Conservation (phyloP, 108 stramenopile genomes). For the Stephanodiscus minutulus region DNA sequence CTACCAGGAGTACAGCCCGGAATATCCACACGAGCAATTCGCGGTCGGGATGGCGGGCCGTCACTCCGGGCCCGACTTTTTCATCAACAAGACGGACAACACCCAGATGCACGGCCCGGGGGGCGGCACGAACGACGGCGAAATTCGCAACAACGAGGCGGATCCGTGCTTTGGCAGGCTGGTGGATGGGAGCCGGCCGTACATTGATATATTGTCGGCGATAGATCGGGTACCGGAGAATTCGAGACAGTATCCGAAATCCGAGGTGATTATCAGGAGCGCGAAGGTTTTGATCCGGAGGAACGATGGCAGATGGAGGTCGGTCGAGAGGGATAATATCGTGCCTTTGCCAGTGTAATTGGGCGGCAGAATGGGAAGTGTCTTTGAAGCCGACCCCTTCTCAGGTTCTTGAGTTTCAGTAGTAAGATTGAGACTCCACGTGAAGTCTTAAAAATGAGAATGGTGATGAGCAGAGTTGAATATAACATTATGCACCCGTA, state of each 20-base stretch:
- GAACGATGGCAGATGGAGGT: background rate
- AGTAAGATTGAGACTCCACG: too few relatives aligned
- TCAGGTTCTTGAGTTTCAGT: too few relatives aligned
- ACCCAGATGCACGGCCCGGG: conserved; percentile 81
- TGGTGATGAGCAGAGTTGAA: too few relatives aligned
- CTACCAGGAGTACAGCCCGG: conserved; percentile 79
- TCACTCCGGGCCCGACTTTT: conserved; percentile 92
- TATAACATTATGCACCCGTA: too few relatives aligned
- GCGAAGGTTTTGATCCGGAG: background rate
- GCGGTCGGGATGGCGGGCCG: conserved; percentile 86
- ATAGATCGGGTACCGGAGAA: background rate
- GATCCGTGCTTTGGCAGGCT: conserved; percentile 89
- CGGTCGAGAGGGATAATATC: background rate
- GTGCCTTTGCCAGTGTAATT: background rate
- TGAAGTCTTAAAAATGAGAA: too few relatives aligned
- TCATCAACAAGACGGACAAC: conserved; percentile 89
- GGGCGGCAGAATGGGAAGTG: too few relatives aligned
- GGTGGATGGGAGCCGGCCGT: conserved; percentile 1
- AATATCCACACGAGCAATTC: conserved; percentile 72
- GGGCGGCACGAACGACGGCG: conserved; percentile 68
- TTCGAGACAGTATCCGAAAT: background rate
- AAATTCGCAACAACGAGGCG: conserved; percentile 77
- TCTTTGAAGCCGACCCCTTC: too few relatives aligned
- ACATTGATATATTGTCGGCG: background rate
- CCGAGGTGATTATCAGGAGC: background rate